Percentiles rank a stretch among this genome's conserved stretches.
Conservation (phyloP, 306 rosid genomes). For the Mimosa bimucronata region DNA sequence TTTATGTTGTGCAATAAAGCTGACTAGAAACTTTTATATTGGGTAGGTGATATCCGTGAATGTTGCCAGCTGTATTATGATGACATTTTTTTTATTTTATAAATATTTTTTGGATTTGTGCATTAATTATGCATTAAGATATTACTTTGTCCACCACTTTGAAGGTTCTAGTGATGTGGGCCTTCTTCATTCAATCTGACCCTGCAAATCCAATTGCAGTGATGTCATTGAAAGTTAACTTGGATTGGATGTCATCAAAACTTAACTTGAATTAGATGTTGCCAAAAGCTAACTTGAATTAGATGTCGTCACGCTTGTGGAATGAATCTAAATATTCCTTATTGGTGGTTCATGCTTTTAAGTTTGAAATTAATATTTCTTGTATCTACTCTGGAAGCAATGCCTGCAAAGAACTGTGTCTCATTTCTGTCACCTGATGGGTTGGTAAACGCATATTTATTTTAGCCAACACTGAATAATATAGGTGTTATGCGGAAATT, state of each 20-base stretch:
- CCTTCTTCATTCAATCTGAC: not conserved
- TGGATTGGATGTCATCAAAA: not conserved
- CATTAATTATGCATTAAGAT: not conserved
- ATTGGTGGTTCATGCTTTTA: not conserved
- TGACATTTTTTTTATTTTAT: not conserved
- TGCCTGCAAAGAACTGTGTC: not conserved
- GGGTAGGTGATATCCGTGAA: not conserved
- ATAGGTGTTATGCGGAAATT: not conserved
- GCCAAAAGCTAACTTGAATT: not conserved
- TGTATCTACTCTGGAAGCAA: not conserved
- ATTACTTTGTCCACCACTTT: not conserved
- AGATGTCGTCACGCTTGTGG: not conserved
- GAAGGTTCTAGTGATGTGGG: not conserved
- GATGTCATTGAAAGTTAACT: not conserved
- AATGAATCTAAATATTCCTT: conserved; percentile 7
- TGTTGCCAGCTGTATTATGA: not conserved
- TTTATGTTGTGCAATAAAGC: not conserved
- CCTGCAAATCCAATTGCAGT: not conserved
- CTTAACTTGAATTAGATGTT: not conserved
- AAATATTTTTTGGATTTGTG: not conserved
- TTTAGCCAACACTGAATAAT: not conserved
- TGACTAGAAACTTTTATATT: not conserved
- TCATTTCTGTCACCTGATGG: not conserved
- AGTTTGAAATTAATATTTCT: not conserved
- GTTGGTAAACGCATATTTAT: not conserved